phyloP scores from a whole-genome alignment of 1,284 basidiomycete species.

The Cutaneotrichosporon sp. region DNA sequence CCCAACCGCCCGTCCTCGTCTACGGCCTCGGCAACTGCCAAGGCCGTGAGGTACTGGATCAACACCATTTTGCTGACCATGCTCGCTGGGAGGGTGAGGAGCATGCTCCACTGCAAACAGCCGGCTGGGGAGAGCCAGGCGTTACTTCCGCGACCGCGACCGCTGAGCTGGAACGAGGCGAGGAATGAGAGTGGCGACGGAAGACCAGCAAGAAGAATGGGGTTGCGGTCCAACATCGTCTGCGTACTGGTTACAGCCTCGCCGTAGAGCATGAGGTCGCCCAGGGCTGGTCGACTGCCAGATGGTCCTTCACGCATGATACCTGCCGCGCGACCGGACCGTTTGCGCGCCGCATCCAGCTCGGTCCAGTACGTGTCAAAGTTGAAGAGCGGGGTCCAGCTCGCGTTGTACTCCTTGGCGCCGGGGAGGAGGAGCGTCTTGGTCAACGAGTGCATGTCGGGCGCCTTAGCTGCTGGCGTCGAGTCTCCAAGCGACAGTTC shows the following conservation, averaged over 20 bases:
- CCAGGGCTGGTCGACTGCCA: slow-evolving; percentile 54
- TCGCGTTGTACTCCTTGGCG: slow-evolving; percentile 30
- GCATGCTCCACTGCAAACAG: slow-evolving; percentile 81
- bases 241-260: slow-evolving; percentile 93
- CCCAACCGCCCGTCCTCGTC: slow-evolving; percentile 59
- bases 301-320: slow-evolving; percentile 32
- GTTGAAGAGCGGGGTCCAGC: slow-evolving; percentile 56
- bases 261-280: slow-evolving; percentile 78
- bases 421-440: slow-evolving; percentile 46
- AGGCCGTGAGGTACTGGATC: slow-evolving; percentile 88
- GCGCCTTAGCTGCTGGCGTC: slow-evolving; percentile 57
- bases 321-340: slow-evolving; percentile 35
- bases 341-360: slow-evolving; percentile 45
- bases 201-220: slow-evolving; percentile 65
- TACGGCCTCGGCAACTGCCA: slow-evolving; percentile 81
- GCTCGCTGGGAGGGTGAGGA: slow-evolving; percentile 62
- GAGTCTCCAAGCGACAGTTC: slow-evolving; percentile 29
- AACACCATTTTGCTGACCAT: slow-evolving; percentile 77
- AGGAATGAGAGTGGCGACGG: slow-evolving; percentile 72
- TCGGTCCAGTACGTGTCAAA: slow-evolving; percentile 52
- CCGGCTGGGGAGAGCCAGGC: slow-evolving; percentile 90
- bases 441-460: slow-evolving; percentile 43
- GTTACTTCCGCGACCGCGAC: slow-evolving; percentile 85
- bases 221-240: slow-evolving; percentile 92
- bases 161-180: slow-evolving; percentile 82